Evolutionary conservation across 805 yeast species (phyloP), one percentile per base, ranked within the genome.

Genomic region (Debaryomyces prosopidis): DNA sequence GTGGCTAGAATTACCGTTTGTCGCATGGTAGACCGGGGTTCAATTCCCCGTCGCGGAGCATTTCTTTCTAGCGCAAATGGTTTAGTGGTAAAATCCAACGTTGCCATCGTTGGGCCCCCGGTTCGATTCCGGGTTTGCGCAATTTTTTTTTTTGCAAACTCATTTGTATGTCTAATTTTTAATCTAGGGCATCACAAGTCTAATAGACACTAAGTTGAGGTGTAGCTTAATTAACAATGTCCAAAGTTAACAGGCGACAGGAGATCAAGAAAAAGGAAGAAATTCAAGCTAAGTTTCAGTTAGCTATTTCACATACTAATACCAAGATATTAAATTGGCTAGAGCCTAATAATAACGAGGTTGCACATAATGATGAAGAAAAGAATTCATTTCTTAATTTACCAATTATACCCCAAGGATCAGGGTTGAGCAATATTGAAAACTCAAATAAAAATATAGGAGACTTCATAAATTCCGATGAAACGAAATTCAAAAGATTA

Each of bases 241-340:
- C 51, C n/a, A 49, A 43, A 36, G 43, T 32, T 42, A 54, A 55
- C 47, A 57, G 72, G 43, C 52, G 79, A 32, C 60, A 71, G 33
- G 79, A 76, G 39, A 76, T 77, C 33, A 69, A 73, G 49, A 57
- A 64, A 36, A 77, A 77, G 50, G 76, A 77, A 46, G 70, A 68
- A 23, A 60, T 79, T 3, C 82, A 75, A 47, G 68, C 77, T 12
- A 63, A 64, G 43, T 71, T 79, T 50, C 79, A 75, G 53, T 60
- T 73, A 5, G 72, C 76, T 4, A 57, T 79, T 5, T 50, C 68
- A 3, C 63, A 63, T 26, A 68, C 66, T 14, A 71, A 68, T 45
- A 48, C 56, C 6, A 62, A 58, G 32, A 71, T 72, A 1, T 40
- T 61, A 28, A 65, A 70, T 17, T 77, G 81, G 82, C 56, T 73